Base-by-base conservation (phyloP, 805 yeast genomes). In the Allodekkera sacchari region DNA sequence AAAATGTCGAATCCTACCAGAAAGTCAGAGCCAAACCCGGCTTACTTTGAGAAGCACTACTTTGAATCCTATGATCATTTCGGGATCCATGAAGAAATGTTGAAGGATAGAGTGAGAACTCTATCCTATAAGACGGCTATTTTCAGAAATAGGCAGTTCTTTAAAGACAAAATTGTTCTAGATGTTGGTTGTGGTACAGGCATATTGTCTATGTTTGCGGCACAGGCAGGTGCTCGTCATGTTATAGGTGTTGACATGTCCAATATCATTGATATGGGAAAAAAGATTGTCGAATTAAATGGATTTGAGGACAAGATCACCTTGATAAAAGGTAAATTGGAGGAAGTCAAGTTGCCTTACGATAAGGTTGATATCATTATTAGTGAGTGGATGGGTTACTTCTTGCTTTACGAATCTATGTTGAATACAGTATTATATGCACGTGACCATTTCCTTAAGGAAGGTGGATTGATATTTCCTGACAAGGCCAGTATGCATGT, bases 141-240 rank as follows among this genome's bases (percentile, higher is more conserved):
- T 57, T 75, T 76, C 63, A 85, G 84, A 57, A 92, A 92, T 66
- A 79, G 79, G 49, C 82, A 80, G 45, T 62, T 85, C 33, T 89
- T 92, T 68, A 85, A 87, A 57, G 96, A 77, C 59, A 92, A 92
- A 65, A 63, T 89, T 39, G 99, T 92, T 6, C 66, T 92, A 36
- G 99, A 92, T 61, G 98, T 92, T 36, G 99, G 99, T 30, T 94
- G 98, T 60, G 99, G 99, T 45, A 92, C 98, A 14, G 99, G 98
- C 46, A 87, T 92, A 44, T 64, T 92, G 41, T 88, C 96, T 17
- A 84, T 92, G 95, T 92, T 92, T 67, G 97, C 97, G 12, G 96
- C 89, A 31, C 80, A 79, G 53, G 94, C 96, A n/a, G 99, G 98
- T 43, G 98, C 98, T 41, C 85, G 87, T 57, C 96, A 87, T 53